Evolutionary conservation across 2,329 filamentous ascomycete genomes (phyloP).

Genomic region (Penicillium sp.): DNA sequence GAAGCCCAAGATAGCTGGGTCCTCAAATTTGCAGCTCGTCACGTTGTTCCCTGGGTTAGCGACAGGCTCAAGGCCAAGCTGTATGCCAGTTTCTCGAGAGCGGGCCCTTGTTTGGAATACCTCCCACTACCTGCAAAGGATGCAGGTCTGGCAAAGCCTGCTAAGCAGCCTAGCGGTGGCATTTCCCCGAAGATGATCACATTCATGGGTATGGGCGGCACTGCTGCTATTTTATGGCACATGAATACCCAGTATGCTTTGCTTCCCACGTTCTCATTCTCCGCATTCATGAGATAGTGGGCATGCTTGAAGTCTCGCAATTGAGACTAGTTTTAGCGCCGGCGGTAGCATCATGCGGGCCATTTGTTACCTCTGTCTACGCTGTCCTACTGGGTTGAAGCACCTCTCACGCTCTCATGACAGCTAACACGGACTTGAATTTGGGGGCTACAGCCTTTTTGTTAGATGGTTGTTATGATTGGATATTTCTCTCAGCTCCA

Average conservation of each 20-base stretch:
- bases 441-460: too few species aligned
- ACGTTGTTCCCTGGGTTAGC: conserved; percentile 11
- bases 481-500: too few species aligned
- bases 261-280: not conserved
- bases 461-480: too few species aligned
- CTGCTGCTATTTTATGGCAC: not conserved
- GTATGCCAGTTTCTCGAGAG: conserved; percentile 8
- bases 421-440: too few species aligned
- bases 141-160: not conserved
- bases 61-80: conserved; percentile 10
- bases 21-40: conserved; percentile 12
- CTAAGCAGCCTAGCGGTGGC: too few species aligned
- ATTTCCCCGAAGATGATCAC: not conserved
- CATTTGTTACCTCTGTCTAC: not conserved
- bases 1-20: conserved; percentile 26
- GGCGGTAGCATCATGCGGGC: not conserved
- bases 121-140: conserved; percentile 2
- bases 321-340: not conserved
- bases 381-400: not conserved
- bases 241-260: not conserved
- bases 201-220: not conserved
- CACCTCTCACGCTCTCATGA: too few species aligned
- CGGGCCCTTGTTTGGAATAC: conserved; percentile 7
- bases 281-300: not conserved
- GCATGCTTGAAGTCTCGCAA: not conserved